phyloP scores from a whole-genome alignment of 2,329 filamentous ascomycete genomes.

The Xylaria arbuscula region DNA sequence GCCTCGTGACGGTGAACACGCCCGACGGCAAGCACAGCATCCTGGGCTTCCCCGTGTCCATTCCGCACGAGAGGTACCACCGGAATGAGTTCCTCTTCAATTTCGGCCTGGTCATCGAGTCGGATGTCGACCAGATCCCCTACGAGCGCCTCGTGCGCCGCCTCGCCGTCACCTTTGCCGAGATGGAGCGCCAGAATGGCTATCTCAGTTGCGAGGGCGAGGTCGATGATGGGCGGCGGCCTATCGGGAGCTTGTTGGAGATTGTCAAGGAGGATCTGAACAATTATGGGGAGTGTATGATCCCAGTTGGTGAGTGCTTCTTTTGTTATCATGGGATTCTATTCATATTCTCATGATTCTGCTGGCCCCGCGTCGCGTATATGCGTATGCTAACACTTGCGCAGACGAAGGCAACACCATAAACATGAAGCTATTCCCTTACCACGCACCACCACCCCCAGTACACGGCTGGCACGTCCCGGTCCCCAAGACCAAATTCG shows the following conservation, averaged over 20 bases:
- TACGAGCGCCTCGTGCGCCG: slow-evolving; percentile 89
- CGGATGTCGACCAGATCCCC: slow-evolving; percentile 74
- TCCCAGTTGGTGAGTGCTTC: slow-evolving; percentile 79
- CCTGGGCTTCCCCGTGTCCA: slow-evolving; percentile 88
- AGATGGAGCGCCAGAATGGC: slow-evolving; percentile 90
- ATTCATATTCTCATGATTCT: background rate
- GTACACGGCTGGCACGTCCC: slow-evolving; percentile 93
- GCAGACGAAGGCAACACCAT: slow-evolving; percentile 91
- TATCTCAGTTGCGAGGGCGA: slow-evolving; percentile 70
- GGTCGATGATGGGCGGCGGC: slow-evolving; percentile 66
- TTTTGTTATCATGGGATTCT: background rate
- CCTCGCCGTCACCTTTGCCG: slow-evolving; percentile 84
- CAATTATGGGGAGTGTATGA: slow-evolving; percentile 98
- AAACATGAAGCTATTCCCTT: slow-evolving; percentile 95
- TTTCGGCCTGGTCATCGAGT: slow-evolving; percentile 84
- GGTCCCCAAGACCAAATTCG: slow-evolving; percentile 74
- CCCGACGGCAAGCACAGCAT: slow-evolving; percentile 77
- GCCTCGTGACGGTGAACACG: slow-evolving; percentile 83
- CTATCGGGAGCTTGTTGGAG: slow-evolving; percentile 86
- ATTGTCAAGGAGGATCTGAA: slow-evolving; percentile 88
- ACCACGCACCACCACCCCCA: slow-evolving; percentile 78
- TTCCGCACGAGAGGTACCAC: slow-evolving; percentile 82
- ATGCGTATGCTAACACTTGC: slow-evolving; percentile 31
- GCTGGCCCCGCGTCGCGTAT: background rate
- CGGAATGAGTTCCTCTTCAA: slow-evolving; percentile 99